These are phyloP conservation scores for Penicillium sp. DNA, from an alignment of 2,329 filamentous ascomycete species.

Conservation along the genomic window DNA sequence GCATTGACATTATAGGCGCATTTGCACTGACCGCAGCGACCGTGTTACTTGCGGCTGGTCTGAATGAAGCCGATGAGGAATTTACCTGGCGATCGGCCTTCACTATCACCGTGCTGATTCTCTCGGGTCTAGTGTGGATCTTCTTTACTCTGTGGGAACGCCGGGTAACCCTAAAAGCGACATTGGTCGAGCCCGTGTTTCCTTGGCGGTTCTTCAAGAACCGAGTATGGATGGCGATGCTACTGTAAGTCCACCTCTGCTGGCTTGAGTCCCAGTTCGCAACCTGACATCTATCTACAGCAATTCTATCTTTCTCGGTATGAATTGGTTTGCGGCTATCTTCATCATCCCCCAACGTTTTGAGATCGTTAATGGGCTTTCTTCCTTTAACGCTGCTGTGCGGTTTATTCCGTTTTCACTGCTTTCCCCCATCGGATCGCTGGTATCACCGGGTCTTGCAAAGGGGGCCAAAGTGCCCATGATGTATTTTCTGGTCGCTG, in stretches of 20 bases:
- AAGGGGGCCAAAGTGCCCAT: neutral
- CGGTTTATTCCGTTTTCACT: neutral
- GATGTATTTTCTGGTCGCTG: neutral
- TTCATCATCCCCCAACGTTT: no score
- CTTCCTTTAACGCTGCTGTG: no score
- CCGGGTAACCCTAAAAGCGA: neutral
- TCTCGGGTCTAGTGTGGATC: slow-evolving; percentile 1
- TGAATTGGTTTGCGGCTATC: no score
- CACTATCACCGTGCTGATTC: neutral
- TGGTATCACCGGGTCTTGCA: no score
- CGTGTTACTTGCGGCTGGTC: neutral
- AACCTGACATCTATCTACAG: neutral
- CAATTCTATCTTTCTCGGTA: neutral
- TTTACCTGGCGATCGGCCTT: slow-evolving; percentile 1
- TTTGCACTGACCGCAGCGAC: neutral
- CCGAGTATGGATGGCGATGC: slow-evolving; percentile 10
- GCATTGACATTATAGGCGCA: neutral
- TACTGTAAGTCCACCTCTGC: slow-evolving; percentile 7
- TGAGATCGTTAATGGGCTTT: no score
- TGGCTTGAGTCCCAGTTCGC: neutral
- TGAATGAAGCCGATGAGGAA: neutral
- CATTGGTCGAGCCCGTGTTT: slow-evolving; percentile 8
- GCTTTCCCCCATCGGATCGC: no score
- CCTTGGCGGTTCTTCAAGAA: slow-evolving; percentile 13
- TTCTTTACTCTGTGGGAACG: slow-evolving; percentile 1